Conservation (phyloP, 169 alveolate species). For the Cryptosporidium canis region DNA sequence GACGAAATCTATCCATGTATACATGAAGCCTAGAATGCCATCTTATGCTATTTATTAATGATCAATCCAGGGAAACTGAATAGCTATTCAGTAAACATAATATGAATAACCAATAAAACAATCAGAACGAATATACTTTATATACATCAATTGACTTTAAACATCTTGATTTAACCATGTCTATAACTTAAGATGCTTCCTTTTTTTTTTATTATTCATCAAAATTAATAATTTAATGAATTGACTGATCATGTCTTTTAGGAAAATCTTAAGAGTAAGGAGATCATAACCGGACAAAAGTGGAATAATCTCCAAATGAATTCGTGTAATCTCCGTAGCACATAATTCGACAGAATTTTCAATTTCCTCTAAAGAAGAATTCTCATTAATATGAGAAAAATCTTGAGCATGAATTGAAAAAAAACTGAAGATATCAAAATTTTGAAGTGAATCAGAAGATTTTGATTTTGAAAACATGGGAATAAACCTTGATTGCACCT, state of each 20-base stretch:
- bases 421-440: not conserved
- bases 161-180: no score
- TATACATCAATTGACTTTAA: no score
- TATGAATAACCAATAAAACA: no score
- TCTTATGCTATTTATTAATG: no score
- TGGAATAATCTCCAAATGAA: not conserved
- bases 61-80: no score
- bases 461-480: not conserved
- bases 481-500: not conserved
- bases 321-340: not conserved
- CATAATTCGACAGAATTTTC: not conserved
- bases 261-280: not conserved
- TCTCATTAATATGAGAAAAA: not conserved
- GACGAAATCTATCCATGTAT: no score
- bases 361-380: not conserved
- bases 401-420: not conserved
- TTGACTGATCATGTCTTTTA: not conserved
- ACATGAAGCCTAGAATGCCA: no score
- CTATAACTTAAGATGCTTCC: no score
- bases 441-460: not conserved
- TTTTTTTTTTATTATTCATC: slow-evolving; percentile 1
- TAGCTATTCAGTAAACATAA: no score
- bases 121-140: no score
- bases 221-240: not conserved
- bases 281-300: not conserved